Evolutionary conservation across 192 early-diverging fungal species (phyloP), one percentile per base, ranked within the genome.

Genomic region (Geranomyces michiganensis): DNA sequence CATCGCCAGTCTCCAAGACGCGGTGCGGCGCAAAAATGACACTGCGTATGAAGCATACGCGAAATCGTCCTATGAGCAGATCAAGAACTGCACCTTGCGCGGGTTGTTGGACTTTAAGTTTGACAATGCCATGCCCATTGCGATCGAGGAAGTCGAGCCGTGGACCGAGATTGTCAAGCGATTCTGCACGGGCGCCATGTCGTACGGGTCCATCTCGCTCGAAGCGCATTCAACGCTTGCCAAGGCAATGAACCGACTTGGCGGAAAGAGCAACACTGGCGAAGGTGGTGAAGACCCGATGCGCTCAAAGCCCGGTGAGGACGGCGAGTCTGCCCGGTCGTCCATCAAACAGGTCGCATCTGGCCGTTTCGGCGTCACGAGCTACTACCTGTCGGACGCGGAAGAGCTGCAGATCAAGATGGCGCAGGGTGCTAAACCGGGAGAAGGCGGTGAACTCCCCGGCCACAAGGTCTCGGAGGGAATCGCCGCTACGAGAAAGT

Each of bases 391-490:
- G 41, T 87, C 94, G 1, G 94, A 99, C 76, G 88, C 95, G 1
- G 93, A 99, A 68, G 95, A 99, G 82, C 86, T 99, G 24, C 97
- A 99, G 76, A 99, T 99, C 88, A 99, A 99, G 87, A 93, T 99
- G 90, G 97, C 97, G 7, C 97, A 99, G 79, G 97, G 97, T 64
- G 97, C 97, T 53, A 99, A 97, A 82, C 94, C 97, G 19, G 97
- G 97, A 56, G 95, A 99, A 83, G 95, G 97, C 70, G 97, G 96
- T 81, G 90, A 94, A 82, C 76, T 91, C 51, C 89, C 87, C 70
- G 86, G 86, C 19, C 78, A 88, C 79, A 87, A 87, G 71, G 85
- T 87, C 36, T 60, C 68, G 47, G 79, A 76, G 31, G 76, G 78
- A 66, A 84, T 87, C 68, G 81, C 92, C 14, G 86, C 84, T 61